These are phyloP conservation scores for Psilocybe subaeruginosa DNA, from an alignment of 768 basidiomycete species.

Conservation along the genomic window DNA sequence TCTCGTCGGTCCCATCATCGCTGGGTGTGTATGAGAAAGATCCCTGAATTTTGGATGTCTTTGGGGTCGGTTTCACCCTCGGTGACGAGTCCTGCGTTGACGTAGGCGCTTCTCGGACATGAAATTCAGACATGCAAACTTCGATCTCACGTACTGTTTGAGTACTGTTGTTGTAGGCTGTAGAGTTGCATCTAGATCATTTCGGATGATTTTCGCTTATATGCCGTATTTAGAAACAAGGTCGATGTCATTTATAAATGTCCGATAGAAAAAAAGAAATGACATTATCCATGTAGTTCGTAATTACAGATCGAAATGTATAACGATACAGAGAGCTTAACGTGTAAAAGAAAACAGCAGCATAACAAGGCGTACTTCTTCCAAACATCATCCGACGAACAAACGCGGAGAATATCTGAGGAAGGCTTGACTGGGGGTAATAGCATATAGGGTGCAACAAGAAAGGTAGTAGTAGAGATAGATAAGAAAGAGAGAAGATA, in stretches of 20 bases:
- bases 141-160: not conserved
- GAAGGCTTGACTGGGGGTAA: not conserved
- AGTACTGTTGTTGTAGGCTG: not conserved
- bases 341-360: conserved; percentile 21
- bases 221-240: not conserved
- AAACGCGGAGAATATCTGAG: conserved; percentile 7
- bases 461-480: not conserved
- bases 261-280: conserved; percentile 1
- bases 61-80: conserved; percentile 53
- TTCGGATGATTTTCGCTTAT: not conserved
- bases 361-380: conserved; percentile 14
- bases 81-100: conserved; percentile 26
- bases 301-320: conserved; percentile 33
- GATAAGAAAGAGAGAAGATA: not conserved
- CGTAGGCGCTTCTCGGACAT: conserved; percentile 32
- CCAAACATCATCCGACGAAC: not conserved
- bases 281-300: conserved; percentile 23
- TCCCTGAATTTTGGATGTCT: conserved; percentile 45
- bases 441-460: conserved; percentile 1
- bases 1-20: conserved; percentile 85
- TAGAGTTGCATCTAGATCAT: not conserved
- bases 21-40: conserved; percentile 74
- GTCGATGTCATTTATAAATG: not conserved
- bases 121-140: conserved; percentile 30
- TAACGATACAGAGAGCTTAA: conserved; percentile 39